Conservation (phyloP, 108 stramenopile species). For the Parmales sp. region DNA sequence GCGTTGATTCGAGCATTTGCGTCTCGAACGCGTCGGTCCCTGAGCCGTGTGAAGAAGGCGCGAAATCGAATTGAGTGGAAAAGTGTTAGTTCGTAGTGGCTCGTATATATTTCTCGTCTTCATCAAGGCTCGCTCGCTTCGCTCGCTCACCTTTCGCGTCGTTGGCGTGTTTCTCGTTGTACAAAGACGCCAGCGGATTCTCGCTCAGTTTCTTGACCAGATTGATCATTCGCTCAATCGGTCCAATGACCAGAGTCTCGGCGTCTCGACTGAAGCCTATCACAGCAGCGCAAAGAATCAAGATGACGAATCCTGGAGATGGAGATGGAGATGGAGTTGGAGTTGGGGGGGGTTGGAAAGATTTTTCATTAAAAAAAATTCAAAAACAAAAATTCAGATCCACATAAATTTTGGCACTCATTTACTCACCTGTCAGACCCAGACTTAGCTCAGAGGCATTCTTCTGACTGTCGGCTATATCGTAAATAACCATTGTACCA, state of each 20-base stretch:
- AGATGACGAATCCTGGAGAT: slow-evolving; percentile 22
- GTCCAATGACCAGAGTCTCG: slow-evolving; percentile 25
- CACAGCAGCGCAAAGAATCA: slow-evolving; percentile 18
- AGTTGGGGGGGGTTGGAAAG: slow-evolving; percentile 8
- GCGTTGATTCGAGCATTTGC: slow-evolving; percentile 24
- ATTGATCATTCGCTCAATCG: slow-evolving; percentile 41
- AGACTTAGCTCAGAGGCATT: too few relatives aligned
- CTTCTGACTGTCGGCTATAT: too few relatives aligned
- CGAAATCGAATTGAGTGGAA: too few relatives aligned
- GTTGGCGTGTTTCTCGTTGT: slow-evolving; percentile 13
- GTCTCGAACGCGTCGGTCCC: slow-evolving; percentile 21
- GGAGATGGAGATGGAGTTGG: slow-evolving; percentile 14
- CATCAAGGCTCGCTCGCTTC: too few relatives aligned
- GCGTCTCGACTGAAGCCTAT: slow-evolving; percentile 30
- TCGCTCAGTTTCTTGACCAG: slow-evolving; percentile 23
- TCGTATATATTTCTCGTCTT: too few relatives aligned
- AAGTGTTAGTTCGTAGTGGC: too few relatives aligned
- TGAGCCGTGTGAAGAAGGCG: background rate
- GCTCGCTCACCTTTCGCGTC: too few relatives aligned
- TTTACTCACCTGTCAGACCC: too few relatives aligned
- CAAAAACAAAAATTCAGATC: too few relatives aligned
- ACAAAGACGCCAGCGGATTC: slow-evolving; percentile 18
- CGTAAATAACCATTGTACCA: too few relatives aligned
- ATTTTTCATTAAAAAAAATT: too few relatives aligned
- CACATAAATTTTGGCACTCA: too few relatives aligned